These are phyloP conservation scores for Daldinia loculata DNA, from an alignment of 495 filamentous ascomycete genomes.

Conservation along the genomic window DNA sequence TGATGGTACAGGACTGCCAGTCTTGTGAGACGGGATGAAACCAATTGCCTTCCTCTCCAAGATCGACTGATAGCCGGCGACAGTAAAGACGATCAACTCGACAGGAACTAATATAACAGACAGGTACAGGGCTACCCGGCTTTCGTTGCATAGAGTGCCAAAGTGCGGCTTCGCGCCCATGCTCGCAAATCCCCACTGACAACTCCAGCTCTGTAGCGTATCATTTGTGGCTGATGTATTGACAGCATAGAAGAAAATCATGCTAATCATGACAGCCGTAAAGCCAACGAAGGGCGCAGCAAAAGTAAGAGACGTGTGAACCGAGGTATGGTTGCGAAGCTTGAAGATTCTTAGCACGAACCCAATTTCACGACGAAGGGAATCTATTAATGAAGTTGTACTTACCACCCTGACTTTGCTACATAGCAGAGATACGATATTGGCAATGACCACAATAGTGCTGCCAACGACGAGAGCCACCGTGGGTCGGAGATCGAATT, in stretches of 20 bases:
- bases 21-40: slow-evolving; percentile 34
- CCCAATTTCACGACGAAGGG: neutral
- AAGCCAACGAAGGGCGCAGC: slow-evolving; percentile 54
- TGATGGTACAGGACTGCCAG: slow-evolving; percentile 42
- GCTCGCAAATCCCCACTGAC: slow-evolving; percentile 58
- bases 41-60: slow-evolving; percentile 49
- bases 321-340: slow-evolving; percentile 52
- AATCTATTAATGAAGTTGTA: slow-evolving; percentile 5
- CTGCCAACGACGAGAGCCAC: slow-evolving; percentile 58
- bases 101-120: slow-evolving; percentile 62
- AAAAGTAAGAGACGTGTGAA: slow-evolving; percentile 53
- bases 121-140: slow-evolving; percentile 58
- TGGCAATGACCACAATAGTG: slow-evolving; percentile 53
- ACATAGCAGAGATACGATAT: slow-evolving; percentile 54
- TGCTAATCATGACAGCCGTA: slow-evolving; percentile 57
- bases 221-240: slow-evolving; percentile 57
- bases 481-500: slow-evolving; percentile 61
- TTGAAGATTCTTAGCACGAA: slow-evolving; percentile 41
- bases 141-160: slow-evolving; percentile 59
- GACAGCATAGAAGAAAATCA: slow-evolving; percentile 63
- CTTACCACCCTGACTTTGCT: slow-evolving; percentile 53
- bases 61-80: slow-evolving; percentile 52
- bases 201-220: slow-evolving; percentile 64
- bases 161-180: slow-evolving; percentile 60
- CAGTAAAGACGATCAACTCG: slow-evolving; percentile 52